Evolutionary conservation across 2,329 filamentous ascomycete species (phyloP), one percentile per base, ranked within the genome.

Genomic region (Aspergillus calidoustus): DNA sequence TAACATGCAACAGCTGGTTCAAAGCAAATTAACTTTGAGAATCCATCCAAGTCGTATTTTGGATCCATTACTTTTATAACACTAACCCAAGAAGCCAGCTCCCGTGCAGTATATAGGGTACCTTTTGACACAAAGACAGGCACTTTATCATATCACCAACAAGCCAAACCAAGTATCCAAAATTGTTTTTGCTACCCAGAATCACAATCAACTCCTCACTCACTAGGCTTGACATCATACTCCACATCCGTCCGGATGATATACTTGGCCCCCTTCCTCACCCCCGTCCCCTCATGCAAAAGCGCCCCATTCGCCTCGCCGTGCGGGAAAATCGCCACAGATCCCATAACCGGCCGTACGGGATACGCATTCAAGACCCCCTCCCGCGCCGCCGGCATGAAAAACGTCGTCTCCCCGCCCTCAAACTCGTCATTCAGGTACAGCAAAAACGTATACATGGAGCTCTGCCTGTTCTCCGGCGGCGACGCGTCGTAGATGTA

Each of bases 401-500:
- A 91, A 69, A 89, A 91, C 0, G 87, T 90, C 0, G 89, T 91
- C 73, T 91, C 88, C 25, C 89, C 89, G 9, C 87, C 88, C 66
- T 89, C 85, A 57, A 91, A 91, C 60, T 91, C 88, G 64, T 91
- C 88, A 54, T 90, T 90, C 2, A 91, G 79, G 66, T 91, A 91
- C 2, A 91, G 82, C 17, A 91, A 74, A 69, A 91, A 90, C 0
- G 88, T 91, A 66, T 89, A 91, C 2, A 91, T 77, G 0, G 87
- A 89, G 28, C 87, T 89, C 72, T 90, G 88, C 66, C 83, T 86
- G 31, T 83, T 83, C 0, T 78, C 79, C 1, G 80, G 63, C 0
- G 88, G 88, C 1, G 88, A 91, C 1, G 83, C 77, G 66, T 91
- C 89, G 73, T 91, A 91, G 3, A 89, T 80, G 59, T 91, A 91